Conservation (phyloP, 345 rosid genomes). For the Corchorus olitorius region DNA sequence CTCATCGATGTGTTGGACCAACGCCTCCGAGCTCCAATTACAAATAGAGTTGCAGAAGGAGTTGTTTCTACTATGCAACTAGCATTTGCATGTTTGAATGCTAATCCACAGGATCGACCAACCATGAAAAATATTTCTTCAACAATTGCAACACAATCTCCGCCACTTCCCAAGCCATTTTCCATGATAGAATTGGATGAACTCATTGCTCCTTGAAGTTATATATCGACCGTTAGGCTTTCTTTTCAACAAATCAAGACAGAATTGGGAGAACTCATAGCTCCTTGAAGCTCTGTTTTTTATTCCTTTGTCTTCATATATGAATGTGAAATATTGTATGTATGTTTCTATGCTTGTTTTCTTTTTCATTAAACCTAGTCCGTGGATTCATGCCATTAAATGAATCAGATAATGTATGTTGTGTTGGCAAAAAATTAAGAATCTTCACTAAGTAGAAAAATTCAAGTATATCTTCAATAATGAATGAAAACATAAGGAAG, state of each 20-base stretch:
- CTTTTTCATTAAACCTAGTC: too few relatives aligned
- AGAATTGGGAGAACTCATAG: not conserved
- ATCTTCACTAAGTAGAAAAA: not conserved
- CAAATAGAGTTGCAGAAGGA: not conserved
- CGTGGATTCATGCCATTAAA: not conserved
- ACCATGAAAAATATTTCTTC: too few relatives aligned
- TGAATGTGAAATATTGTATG: too few relatives aligned
- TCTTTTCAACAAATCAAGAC: not conserved
- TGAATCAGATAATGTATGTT: not conserved
- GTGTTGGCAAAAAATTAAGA: not conserved
- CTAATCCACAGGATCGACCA: not conserved
- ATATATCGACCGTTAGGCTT: not conserved
- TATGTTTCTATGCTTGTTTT: too few relatives aligned
- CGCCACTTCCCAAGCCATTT: not conserved
- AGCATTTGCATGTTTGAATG: slow-evolving; percentile 3
- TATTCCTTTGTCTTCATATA: too few relatives aligned
- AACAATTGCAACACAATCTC: not conserved
- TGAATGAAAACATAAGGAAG: too few relatives aligned
- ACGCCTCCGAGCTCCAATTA: not conserved
- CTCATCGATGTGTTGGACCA: not conserved
- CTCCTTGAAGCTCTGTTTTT: not conserved
- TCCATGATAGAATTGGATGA: not conserved
- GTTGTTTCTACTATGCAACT: not conserved
- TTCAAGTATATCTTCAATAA: not conserved
- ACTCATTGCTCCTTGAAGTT: not conserved